A percentile compares a stretch with the other conserved stretches of the same genome.
phyloP scores from a whole-genome alignment of 371 early-diverging fungal species.

The Rhizopus delemar region DNA sequence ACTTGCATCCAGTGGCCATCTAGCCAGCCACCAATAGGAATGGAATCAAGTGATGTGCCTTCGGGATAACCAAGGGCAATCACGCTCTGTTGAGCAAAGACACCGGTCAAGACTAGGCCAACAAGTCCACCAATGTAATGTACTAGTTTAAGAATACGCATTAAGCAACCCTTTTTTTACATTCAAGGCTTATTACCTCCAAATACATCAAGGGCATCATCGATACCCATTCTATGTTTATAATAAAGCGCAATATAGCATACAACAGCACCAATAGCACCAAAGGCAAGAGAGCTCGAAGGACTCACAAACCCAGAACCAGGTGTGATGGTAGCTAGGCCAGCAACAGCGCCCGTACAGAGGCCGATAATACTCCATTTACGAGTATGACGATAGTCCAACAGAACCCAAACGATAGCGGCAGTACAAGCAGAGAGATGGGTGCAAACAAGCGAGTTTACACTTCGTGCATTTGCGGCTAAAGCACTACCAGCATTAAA shows the following conservation, averaged over 20 bases:
- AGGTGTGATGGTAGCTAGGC: conserved; percentile 80
- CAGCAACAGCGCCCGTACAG: conserved; percentile 86
- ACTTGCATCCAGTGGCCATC: conserved; percentile 69
- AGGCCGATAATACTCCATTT: conserved; percentile 79
- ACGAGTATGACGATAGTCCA: conserved; percentile 65
- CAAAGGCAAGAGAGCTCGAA: conserved; percentile 71
- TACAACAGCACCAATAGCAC: conserved; percentile 58
- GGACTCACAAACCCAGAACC: conserved; percentile 74
- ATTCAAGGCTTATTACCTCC: conserved; percentile 27
- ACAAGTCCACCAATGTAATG: conserved; percentile 76
- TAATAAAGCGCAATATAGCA: conserved; percentile 66
- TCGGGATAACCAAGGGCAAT: conserved; percentile 63
- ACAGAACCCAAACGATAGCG: conserved; percentile 70
- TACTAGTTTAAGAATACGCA: conserved; percentile 18
- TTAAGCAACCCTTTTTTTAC: too few relatives aligned
- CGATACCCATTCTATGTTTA: conserved; percentile 68
- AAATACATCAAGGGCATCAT: conserved; percentile 77
- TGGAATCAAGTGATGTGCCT: conserved; percentile 48
- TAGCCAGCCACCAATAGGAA: conserved; percentile 66
- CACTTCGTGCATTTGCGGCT: conserved; percentile 72
- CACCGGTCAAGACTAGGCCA: conserved; percentile 69
- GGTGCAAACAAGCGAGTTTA: conserved; percentile 73
- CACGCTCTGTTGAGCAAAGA: conserved; percentile 68
- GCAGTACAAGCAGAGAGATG: conserved; percentile 72
- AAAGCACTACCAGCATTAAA: conserved; percentile 59